Evolutionary conservation across 371 early-diverging fungal species (phyloP).

Genomic region (Mycotypha africana): DNA sequence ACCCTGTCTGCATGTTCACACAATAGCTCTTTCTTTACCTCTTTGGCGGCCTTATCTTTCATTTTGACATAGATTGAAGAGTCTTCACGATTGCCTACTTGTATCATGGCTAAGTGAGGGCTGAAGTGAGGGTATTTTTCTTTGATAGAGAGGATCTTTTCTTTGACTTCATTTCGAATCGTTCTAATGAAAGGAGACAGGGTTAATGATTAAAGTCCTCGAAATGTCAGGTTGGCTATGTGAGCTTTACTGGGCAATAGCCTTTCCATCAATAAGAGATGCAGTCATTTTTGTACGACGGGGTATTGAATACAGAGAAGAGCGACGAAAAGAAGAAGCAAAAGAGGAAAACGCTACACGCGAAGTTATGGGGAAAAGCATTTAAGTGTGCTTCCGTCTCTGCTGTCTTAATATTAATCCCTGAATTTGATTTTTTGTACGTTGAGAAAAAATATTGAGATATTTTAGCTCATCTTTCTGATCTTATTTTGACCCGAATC

Average conservation of each 20-base stretch:
- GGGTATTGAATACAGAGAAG: background rate
- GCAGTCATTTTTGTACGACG: constrained; percentile 21
- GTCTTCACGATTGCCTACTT: constrained; percentile 90
- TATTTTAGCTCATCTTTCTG: too few relatives aligned
- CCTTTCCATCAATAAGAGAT: constrained; percentile 63
- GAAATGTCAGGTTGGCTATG: background rate
- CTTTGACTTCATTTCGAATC: constrained; percentile 55
- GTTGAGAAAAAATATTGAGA: too few relatives aligned
- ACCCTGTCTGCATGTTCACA: too few relatives aligned
- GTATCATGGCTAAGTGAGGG: constrained; percentile 84
- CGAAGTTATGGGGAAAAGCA: too few relatives aligned
- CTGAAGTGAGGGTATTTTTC: constrained; percentile 55
- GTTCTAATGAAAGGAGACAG: constrained; percentile 25
- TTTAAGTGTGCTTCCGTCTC: too few relatives aligned
- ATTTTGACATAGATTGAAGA: constrained; percentile 87
- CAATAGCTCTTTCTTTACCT: too few relatives aligned
- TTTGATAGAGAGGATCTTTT: constrained; percentile 59
- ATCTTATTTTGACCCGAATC: too few relatives aligned
- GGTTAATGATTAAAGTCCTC: background rate
- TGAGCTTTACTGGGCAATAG: constrained; percentile 31
- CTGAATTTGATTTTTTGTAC: too few relatives aligned
- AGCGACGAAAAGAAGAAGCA: background rate
- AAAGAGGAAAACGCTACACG: too few relatives aligned
- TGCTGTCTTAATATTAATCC: too few relatives aligned
- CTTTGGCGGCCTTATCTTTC: constrained; percentile 84